Conservation (phyloP, 108 stramenopile genomes). For the Cyclostephanos tholiformis region DNA sequence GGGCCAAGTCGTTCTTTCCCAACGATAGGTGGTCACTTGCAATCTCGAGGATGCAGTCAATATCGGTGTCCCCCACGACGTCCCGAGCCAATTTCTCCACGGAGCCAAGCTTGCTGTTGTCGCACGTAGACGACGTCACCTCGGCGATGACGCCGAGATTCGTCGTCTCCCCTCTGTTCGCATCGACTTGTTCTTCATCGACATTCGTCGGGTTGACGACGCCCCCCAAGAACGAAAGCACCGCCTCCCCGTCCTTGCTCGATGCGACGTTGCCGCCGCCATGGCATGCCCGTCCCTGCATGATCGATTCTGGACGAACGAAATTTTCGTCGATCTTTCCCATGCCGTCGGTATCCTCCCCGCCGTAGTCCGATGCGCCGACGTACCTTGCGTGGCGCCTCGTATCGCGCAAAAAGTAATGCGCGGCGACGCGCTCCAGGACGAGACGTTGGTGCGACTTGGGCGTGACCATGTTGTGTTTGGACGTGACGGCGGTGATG, state of each 20-base stretch:
- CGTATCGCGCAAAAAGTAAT: slow-evolving; percentile 22
- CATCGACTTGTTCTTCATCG: not conserved
- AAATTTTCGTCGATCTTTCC: slow-evolving; percentile 7
- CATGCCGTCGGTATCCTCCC: not conserved
- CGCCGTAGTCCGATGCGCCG: not conserved
- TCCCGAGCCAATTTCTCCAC: not conserved
- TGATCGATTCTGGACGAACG: no score
- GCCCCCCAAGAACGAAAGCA: not conserved
- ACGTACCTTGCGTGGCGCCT: not conserved
- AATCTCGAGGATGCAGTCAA: slow-evolving; percentile 34
- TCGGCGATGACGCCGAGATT: not conserved
- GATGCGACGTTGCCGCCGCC: no score
- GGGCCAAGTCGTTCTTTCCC: slow-evolving; percentile 32
- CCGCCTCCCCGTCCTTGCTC: not conserved
- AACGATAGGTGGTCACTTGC: slow-evolving; percentile 40
- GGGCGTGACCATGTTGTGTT: slow-evolving; percentile 17
- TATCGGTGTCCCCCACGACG: not conserved
- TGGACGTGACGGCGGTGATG: not conserved
- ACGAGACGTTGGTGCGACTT: slow-evolving; percentile 39
- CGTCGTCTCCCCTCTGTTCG: not conserved
- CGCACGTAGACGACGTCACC: not conserved
- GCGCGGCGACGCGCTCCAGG: slow-evolving; percentile 37
- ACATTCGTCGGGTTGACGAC: not conserved
- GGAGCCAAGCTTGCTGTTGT: slow-evolving; percentile 1
- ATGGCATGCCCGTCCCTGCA: no score